phyloP scores from a whole-genome alignment of 2,329 filamentous ascomycete species.

The Purpureocillium lavendulum region DNA sequence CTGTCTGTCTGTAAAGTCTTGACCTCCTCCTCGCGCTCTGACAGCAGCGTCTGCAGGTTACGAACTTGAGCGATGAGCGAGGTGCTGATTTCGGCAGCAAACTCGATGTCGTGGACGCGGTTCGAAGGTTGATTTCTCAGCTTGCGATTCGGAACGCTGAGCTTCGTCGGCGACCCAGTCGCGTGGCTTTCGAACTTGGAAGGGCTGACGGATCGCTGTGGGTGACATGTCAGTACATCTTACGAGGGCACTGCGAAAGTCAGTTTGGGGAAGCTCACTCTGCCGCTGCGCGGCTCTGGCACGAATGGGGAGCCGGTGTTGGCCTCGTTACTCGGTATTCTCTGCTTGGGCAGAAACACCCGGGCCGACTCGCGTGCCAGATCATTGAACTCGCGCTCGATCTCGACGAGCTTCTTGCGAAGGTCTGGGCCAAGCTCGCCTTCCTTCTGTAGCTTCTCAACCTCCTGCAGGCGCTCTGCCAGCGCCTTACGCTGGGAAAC shows the following conservation, averaged over 20 bases:
- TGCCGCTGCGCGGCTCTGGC: slow-evolving; percentile 41
- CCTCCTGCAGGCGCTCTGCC: slow-evolving; percentile 71
- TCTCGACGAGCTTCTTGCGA: slow-evolving; percentile 70
- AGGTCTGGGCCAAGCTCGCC: slow-evolving; percentile 76
- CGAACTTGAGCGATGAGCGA: slow-evolving; percentile 90
- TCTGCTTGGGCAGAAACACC: slow-evolving; percentile 78
- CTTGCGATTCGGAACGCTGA: slow-evolving; percentile 78
- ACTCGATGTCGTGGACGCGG: slow-evolving; percentile 90
- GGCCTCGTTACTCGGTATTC: slow-evolving; percentile 62
- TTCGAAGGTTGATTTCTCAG: slow-evolving; percentile 83
- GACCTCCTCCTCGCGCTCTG: slow-evolving; percentile 81
- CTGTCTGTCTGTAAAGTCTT: slow-evolving; percentile 68
- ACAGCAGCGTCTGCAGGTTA: slow-evolving; percentile 74
- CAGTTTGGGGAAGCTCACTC: slow-evolving; percentile 31
- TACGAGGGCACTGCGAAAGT: background rate
- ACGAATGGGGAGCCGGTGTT: slow-evolving; percentile 43
- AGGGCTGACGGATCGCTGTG: slow-evolving; percentile 60
- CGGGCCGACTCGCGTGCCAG: slow-evolving; percentile 83
- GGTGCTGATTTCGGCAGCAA: slow-evolving; percentile 96
- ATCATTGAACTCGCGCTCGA: slow-evolving; percentile 94
- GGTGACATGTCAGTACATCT: slow-evolving; percentile 5
- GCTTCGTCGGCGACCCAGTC: slow-evolving; percentile 79
- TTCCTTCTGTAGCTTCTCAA: slow-evolving; percentile 69
- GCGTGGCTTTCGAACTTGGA: slow-evolving; percentile 79
- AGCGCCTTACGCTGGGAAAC: slow-evolving; percentile 82